A percentile compares a stretch with the other conserved stretches of the same genome.
phyloP scores from a whole-genome alignment of 305 asterid species.

The Rubia peregrina region DNA sequence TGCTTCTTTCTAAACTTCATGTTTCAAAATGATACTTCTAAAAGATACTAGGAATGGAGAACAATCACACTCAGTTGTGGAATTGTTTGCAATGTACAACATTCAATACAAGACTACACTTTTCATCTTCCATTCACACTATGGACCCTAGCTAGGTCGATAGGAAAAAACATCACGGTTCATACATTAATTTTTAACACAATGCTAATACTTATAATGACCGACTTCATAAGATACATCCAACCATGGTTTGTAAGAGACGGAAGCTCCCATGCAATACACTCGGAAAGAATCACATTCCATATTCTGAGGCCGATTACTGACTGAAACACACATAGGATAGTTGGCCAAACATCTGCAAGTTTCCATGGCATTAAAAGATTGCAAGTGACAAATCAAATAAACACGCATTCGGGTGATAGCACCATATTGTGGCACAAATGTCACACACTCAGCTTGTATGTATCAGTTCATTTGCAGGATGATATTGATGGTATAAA shows the following conservation, averaged over 20 bases:
- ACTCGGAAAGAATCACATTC: background rate
- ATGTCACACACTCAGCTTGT: background rate
- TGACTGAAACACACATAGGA: background rate
- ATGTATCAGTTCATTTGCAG: background rate
- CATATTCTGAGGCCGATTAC: background rate
- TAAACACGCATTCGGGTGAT: background rate
- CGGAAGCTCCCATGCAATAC: background rate
- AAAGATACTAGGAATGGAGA: background rate
- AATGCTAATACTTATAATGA: too few species aligned
- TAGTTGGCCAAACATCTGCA: background rate
- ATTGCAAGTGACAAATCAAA: background rate
- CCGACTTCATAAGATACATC: background rate
- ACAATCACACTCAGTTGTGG: background rate
- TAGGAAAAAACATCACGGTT: background rate
- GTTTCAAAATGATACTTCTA: background rate
- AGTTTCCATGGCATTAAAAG: background rate
- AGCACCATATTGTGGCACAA: background rate
- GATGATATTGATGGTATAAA: background rate
- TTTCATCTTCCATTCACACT: background rate
- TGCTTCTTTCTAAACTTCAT: background rate
- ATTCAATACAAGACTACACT: background rate
- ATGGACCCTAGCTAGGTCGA: background rate
- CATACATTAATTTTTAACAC: background rate
- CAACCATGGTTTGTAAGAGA: background rate
- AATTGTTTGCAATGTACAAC: background rate